Base-by-base conservation (phyloP, 495 filamentous ascomycete species). In the Tuber umbilicatum region DNA sequence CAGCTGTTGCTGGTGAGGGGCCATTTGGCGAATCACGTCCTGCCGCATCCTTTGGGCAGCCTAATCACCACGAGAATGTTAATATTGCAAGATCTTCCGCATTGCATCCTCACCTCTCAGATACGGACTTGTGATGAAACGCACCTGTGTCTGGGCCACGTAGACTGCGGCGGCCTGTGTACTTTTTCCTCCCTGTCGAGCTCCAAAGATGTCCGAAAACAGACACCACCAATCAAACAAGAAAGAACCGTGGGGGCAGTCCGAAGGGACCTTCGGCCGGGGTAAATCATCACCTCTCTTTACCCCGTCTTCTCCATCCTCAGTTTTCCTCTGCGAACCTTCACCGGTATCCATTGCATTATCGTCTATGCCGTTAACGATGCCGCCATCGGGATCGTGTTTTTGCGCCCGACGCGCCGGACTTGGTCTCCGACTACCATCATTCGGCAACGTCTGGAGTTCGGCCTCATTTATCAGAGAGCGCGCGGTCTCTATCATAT, bases 201-300 rank as follows among this genome's bases (percentile, higher is more conserved):
- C 92, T 80, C 87, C 88, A 80, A 90, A 96, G 81, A 98, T 93
- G 77, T 98, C 95, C 94, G 93, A 98, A 83, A 99, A 99, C 45
- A 97, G 86, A 82, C 89, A 92, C 84, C 96, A 99, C 95, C 95
- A 99, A 75, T 97, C 94, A 69, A 91, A 89, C 19, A 99, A 86
- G 79, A 98, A 97, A 39, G 91, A 92, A 23, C 89, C 91, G 27
- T 93, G 89, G 16, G 87, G 85, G 38, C 84, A 86, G 78, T 89
- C 86, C 40, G 83, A 87, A 19, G 90, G 88, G 5, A 94, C 84
- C 69, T 88, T 89, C 16, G 94, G 90, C 0, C 87, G 86, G 14
- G 94, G 94, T 14, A 98, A 86, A 81, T 96, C 94, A 71, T 90
- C 88, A 0, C 92, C 92, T 72, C 86, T 86, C 64, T 77, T 81